Percentiles rank a stretch among this genome's conserved stretches.
Evolutionary conservation across 2,329 filamentous ascomycete species (phyloP).

Genomic region (Teratosphaeria gauchensis): DNA sequence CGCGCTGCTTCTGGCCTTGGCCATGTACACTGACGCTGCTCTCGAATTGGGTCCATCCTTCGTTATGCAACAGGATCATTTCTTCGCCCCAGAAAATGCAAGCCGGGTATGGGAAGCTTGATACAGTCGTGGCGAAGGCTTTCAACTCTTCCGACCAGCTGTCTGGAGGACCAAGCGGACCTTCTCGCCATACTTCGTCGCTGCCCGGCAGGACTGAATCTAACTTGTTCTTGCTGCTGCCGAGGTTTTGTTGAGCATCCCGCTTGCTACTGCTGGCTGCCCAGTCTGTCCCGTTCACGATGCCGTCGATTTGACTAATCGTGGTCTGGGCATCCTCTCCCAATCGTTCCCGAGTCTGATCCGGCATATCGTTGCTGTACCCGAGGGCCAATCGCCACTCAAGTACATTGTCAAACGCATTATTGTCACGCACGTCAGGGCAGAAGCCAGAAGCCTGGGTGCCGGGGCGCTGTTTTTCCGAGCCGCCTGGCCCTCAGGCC

Average conservation of each 20-base stretch:
- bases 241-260: not conserved
- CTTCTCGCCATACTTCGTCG: constrained; percentile 8
- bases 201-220: constrained; percentile 6
- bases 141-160: constrained; percentile 27
- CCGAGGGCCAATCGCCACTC: not conserved
- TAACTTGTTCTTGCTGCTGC: not conserved
- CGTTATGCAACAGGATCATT: constrained; percentile 31
- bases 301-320: not conserved
- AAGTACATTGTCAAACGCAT: not conserved
- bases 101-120: constrained; percentile 32
- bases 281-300: not conserved
- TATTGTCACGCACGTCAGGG: not conserved
- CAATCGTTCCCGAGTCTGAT: not conserved
- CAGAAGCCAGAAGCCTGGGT: not conserved
- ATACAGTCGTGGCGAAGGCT: constrained; percentile 22
- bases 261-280: not conserved
- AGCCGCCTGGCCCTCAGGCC: too few species aligned
- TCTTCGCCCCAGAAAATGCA: constrained; percentile 35
- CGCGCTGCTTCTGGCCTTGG: constrained; percentile 27
- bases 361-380: not conserved
- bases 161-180: constrained; percentile 24
- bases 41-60: constrained; percentile 31
- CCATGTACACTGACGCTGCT: constrained; percentile 16
- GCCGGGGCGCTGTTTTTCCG: too few species aligned
- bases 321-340: not conserved